These are phyloP conservation scores for Coemansia sp. DNA, from an alignment of 192 early-diverging fungal genomes.

Conservation along the genomic window DNA sequence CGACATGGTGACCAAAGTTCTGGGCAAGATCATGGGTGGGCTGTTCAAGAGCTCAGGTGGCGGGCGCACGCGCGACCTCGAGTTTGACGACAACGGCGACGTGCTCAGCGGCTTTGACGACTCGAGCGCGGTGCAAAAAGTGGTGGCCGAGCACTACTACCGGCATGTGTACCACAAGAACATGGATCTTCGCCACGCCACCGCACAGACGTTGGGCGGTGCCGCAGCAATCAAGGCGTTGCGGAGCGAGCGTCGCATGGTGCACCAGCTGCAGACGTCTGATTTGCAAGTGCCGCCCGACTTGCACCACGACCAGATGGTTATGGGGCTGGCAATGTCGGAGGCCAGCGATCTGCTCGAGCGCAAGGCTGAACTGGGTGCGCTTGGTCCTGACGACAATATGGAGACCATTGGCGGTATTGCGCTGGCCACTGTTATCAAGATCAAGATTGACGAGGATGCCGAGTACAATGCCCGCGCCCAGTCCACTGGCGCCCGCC, in stretches of 20 bases:
- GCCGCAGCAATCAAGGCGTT: slow-evolving; percentile 41
- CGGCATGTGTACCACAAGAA: slow-evolving; percentile 37
- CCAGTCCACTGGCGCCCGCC: slow-evolving; percentile 8
- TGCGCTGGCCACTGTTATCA: slow-evolving; percentile 44
- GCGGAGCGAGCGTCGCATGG: slow-evolving; percentile 25
- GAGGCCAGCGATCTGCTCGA: slow-evolving; percentile 36
- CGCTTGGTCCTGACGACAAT: slow-evolving; percentile 31
- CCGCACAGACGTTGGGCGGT: slow-evolving; percentile 36
- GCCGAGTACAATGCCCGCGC: not conserved
- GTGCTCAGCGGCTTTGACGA: slow-evolving; percentile 33
- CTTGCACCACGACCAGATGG: slow-evolving; percentile 35
- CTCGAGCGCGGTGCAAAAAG: slow-evolving; percentile 31
- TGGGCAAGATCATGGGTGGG: slow-evolving; percentile 44
- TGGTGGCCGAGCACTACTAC: slow-evolving; percentile 47
- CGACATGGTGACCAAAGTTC: slow-evolving; percentile 30
- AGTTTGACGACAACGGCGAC: slow-evolving; percentile 13
- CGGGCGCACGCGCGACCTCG: slow-evolving; percentile 33
- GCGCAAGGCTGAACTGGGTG: slow-evolving; percentile 20
- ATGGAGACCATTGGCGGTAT: slow-evolving; percentile 40
- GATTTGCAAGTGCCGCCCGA: slow-evolving; percentile 21
- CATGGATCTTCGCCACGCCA: slow-evolving; percentile 29
- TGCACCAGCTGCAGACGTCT: slow-evolving; percentile 14
- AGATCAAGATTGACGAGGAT: slow-evolving; percentile 50
- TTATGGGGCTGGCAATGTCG: slow-evolving; percentile 39
- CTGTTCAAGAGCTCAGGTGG: slow-evolving; percentile 28